A percentile compares a stretch with the other conserved stretches of the same genome.
phyloP scores from a whole-genome alignment of 805 yeast genomes.

The Monosporozyma aquatica region DNA sequence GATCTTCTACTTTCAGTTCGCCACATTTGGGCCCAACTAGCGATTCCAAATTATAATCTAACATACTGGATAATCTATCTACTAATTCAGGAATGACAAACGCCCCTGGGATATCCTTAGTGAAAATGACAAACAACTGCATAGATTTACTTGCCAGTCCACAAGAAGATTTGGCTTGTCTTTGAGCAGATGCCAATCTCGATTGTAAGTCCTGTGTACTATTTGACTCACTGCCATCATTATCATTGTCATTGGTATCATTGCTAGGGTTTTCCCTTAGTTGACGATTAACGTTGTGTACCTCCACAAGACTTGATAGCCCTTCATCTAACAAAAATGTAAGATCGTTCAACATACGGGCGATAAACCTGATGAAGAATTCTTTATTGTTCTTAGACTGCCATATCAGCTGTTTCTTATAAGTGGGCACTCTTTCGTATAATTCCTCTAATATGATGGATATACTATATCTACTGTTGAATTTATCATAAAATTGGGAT shows the following conservation, averaged over 20 bases:
- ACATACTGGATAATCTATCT: constrained; percentile 90
- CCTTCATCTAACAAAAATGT: constrained; percentile 90
- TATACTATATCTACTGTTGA: constrained; percentile 80
- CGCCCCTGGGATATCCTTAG: constrained; percentile 77
- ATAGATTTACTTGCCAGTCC: constrained; percentile 78
- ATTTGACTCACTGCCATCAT: constrained; percentile 37
- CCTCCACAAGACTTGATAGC: constrained; percentile 63
- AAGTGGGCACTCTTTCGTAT: constrained; percentile 60
- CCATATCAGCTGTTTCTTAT: constrained; percentile 55
- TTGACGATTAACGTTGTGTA: constrained; percentile 55
- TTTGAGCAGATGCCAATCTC: constrained; percentile 54
- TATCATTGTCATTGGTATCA: not conserved
- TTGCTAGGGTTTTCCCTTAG: constrained; percentile 1
- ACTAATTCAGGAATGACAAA: constrained; percentile 85
- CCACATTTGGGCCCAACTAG: constrained; percentile 93
- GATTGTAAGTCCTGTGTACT: constrained; percentile 48
- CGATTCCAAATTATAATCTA: constrained; percentile 84
- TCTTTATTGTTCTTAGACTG: constrained; percentile 65
- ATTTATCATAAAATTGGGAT: constrained; percentile 92
- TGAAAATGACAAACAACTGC: constrained; percentile 67
- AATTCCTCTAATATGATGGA: constrained; percentile 73
- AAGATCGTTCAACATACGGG: constrained; percentile 89
- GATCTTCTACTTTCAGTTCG: constrained; percentile 74
- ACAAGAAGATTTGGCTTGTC: constrained; percentile 72
- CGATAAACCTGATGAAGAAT: constrained; percentile 86